Base-by-base conservation (phyloP, 768 basidiomycete genomes). In the Solioccasus polychromus region DNA sequence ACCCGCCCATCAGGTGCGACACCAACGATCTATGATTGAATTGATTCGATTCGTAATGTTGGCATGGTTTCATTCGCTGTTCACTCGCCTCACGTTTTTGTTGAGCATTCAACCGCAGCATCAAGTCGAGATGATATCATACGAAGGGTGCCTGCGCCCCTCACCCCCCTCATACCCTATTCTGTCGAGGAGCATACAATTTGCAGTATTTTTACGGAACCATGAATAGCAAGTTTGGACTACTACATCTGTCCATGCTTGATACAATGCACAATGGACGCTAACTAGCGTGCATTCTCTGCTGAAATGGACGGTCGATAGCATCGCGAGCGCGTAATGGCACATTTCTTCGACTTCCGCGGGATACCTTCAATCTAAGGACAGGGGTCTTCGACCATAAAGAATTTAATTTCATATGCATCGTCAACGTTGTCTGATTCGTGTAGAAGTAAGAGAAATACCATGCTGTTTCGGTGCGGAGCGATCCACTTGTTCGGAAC, bases 381-480 rank as follows among this genome's bases (percentile, higher is more conserved):
- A 41, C 39, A 36, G 47, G 26, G 35, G 35, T 28, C 12, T 32
- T 23, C 28, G 14, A 37, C 35, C 36, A 48, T 30, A 30, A 42
- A 29, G 37, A 17, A 51, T 35, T 31, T 25, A 7, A 35, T 32
- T 51, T 20, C 18, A 30, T 17, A 40, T 24, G 25, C 24, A 23
- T 35, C 41, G 17, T 40, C 51, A 37, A 42, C 26, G 35, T 37
- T n/a, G 11, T 32, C 30, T 22, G 17, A 45, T 20, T 42, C 43
- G 17, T 41, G 38, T n/a, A 32, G 35, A 42, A 19, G 35, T n/a
- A 40, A 18, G 29, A 43, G 17, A 30, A 12, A 20, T 18, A 25
- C 20, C 41, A 48, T 25, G 34, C 23, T 40, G 48, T 45, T 42
- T 36, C 53, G 29, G 30, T 12, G 29, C 54, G 26, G 35, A 34